Conservation (phyloP, 331 rosid genomes). For the Quercus tomentella region DNA sequence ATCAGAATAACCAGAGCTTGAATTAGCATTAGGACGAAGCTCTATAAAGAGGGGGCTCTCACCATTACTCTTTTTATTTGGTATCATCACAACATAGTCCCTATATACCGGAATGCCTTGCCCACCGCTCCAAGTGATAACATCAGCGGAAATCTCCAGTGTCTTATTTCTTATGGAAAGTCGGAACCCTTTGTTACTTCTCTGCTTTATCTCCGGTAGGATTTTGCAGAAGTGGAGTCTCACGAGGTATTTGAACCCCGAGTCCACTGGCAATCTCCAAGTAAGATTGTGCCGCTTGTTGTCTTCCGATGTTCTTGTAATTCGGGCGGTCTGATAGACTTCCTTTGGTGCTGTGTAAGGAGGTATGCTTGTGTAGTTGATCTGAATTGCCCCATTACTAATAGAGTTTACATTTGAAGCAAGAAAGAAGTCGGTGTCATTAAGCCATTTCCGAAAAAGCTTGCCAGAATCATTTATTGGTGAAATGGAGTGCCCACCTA, state of each 20-base stretch:
- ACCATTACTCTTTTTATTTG: too few species aligned
- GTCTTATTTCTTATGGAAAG: slow-evolving; percentile 20
- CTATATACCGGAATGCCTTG: background rate
- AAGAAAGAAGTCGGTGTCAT: background rate
- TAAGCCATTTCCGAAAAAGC: slow-evolving; percentile 34
- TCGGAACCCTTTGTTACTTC: background rate
- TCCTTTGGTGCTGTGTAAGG: slow-evolving; percentile 29
- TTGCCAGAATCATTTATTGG: slow-evolving; percentile 23
- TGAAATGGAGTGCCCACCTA: slow-evolving; percentile 1
- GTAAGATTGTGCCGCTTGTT: slow-evolving; percentile 25
- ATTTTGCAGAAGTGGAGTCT: slow-evolving; percentile 61
- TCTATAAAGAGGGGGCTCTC: too few species aligned
- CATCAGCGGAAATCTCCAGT: background rate
- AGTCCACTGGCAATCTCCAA: slow-evolving; percentile 44
- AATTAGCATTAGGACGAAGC: too few species aligned
- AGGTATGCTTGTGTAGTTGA: background rate
- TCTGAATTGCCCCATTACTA: background rate
- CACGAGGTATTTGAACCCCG: slow-evolving; percentile 39
- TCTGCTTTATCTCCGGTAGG: rapidly evolving
- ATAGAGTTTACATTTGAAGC: background rate
- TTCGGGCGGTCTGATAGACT: slow-evolving; percentile 13
- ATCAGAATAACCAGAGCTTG: too few species aligned
- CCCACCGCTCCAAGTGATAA: slow-evolving; percentile 5
- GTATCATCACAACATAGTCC: background rate
- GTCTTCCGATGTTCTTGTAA: background rate